Conservation (phyloP, 441 rosid species). For the Populus tomentosa region DNA sequence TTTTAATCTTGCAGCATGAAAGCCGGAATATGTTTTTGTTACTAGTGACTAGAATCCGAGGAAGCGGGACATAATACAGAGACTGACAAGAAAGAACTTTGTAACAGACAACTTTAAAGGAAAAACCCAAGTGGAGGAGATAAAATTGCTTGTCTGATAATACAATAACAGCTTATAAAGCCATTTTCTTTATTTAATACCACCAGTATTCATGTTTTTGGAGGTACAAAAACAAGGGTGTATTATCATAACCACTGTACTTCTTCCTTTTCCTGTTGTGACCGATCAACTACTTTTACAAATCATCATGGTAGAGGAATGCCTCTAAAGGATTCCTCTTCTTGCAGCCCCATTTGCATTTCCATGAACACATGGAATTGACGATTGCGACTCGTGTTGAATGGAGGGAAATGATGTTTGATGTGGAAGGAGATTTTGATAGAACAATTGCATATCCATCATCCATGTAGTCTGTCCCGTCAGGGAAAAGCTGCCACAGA, state of each 20-base stretch:
- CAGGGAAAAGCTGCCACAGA: slow-evolving; percentile 91
- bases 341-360: slow-evolving; percentile 88
- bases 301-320: slow-evolving; percentile 47
- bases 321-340: slow-evolving; percentile 51
- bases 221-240: not conserved
- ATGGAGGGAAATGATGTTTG: slow-evolving; percentile 78
- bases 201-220: not conserved
- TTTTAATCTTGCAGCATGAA: not conserved
- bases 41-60: not conserved
- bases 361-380: slow-evolving; percentile 70
- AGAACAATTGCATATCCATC: slow-evolving; percentile 90
- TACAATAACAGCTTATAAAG: not conserved
- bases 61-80: not conserved
- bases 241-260: not conserved
- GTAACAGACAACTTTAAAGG: not conserved
- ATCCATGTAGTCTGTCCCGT: slow-evolving; percentile 91
- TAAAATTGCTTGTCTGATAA: not conserved
- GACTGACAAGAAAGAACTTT: not conserved
- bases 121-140: not conserved
- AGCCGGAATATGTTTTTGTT: not conserved
- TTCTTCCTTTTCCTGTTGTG: not conserved
- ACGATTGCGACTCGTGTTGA: slow-evolving; percentile 69
- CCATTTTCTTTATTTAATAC: not conserved
- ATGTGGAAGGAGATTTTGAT: slow-evolving; percentile 65
- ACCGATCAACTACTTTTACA: slow-evolving; percentile 18